Evolutionary conservation across 2,329 filamentous ascomycete genomes (phyloP).

Genomic region (Claviceps fusiformis): DNA sequence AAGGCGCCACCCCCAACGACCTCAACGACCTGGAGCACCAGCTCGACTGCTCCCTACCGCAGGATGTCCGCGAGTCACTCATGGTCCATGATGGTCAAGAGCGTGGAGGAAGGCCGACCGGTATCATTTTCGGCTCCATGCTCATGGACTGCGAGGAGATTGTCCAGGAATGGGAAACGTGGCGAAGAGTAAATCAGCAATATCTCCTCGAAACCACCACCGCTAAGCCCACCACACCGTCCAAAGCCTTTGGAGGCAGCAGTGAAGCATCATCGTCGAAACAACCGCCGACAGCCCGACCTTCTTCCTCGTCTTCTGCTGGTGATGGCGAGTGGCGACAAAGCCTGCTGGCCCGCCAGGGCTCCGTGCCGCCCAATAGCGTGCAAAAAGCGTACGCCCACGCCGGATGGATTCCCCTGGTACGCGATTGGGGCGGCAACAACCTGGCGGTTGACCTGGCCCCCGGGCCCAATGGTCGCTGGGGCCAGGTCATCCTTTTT

Average conservation of each 20-base stretch:
- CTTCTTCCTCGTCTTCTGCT: slow-evolving; percentile 29
- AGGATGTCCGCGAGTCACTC: slow-evolving; percentile 86
- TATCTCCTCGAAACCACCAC: slow-evolving; percentile 53
- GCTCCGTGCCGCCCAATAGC: slow-evolving; percentile 72
- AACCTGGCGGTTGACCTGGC: slow-evolving; percentile 88
- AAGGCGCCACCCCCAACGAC: slow-evolving; percentile 85
- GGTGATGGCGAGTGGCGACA: slow-evolving; percentile 60
- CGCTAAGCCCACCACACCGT: slow-evolving; percentile 47
- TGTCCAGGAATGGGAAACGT: slow-evolving; percentile 93
- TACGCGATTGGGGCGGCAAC: slow-evolving; percentile 97
- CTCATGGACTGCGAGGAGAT: slow-evolving; percentile 96
- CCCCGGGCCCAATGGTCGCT: slow-evolving; percentile 76
- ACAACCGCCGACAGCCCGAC: slow-evolving; percentile 17
- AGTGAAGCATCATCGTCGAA: slow-evolving; percentile 56
- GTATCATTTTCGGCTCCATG: slow-evolving; percentile 89
- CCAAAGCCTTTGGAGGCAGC: slow-evolving; percentile 58
- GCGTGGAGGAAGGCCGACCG: slow-evolving; percentile 77
- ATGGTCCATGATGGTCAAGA: slow-evolving; percentile 94
- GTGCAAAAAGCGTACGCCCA: slow-evolving; percentile 91
- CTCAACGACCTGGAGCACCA: slow-evolving; percentile 94
- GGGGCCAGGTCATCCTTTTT: slow-evolving; percentile 95
- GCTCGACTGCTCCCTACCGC: slow-evolving; percentile 82
- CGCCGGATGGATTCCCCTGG: slow-evolving; percentile 87
- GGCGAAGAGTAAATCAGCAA: slow-evolving; percentile 85
- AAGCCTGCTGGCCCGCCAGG: slow-evolving; percentile 70